Evolutionary conservation across 1,284 basidiomycete genomes (phyloP), one percentile per base, ranked within the genome.

Genomic region (Puccinia novopanici): DNA sequence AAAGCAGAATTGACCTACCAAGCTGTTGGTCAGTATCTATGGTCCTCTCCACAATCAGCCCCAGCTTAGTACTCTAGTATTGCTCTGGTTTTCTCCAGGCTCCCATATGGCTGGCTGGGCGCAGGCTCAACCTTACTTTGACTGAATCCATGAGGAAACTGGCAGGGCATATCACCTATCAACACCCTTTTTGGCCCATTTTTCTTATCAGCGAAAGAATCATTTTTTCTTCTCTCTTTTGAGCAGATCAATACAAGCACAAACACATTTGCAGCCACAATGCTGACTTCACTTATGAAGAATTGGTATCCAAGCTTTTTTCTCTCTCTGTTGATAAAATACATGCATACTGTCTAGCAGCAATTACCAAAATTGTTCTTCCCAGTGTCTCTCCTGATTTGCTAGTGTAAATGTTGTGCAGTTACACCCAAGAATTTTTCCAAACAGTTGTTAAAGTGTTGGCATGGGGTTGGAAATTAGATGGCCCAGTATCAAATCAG

Each of bases 71-170:
- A 22, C 30, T 12, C 3, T 30, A n/a, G n/a, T n/a, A n/a, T n/a
- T n/a, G n/a, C n/a, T n/a, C n/a, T n/a, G n/a, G n/a, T n/a, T n/a
- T n/a, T n/a, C n/a, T n/a, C n/a, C n/a, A n/a, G n/a, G 84, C 55
- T 81, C 82, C 61, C 83, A 83, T 59, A 73, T 76, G 52, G 83
- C 83, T 0, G 82, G 83, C n/a, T 83, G 82, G 15, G 84, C 84
- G 80, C 82, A 83, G 61, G 84, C 84, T 30, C 83, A 83, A 48
- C 83, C 84, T 63, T 84, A 84, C 82, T 84, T 84, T 82, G 82
- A 84, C 67, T 81, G 81, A 54, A 81, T 84, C 70, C 83, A 83
- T 24, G 80, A 81, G 40, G 80, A 83, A 50, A 83, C 82, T 81
- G 82, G 83, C 75, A 83, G 83, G 57, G 82, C 84, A 12, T 84